Conservation (phyloP, 768 basidiomycete genomes). For the Boletus tylopilopsis region DNA sequence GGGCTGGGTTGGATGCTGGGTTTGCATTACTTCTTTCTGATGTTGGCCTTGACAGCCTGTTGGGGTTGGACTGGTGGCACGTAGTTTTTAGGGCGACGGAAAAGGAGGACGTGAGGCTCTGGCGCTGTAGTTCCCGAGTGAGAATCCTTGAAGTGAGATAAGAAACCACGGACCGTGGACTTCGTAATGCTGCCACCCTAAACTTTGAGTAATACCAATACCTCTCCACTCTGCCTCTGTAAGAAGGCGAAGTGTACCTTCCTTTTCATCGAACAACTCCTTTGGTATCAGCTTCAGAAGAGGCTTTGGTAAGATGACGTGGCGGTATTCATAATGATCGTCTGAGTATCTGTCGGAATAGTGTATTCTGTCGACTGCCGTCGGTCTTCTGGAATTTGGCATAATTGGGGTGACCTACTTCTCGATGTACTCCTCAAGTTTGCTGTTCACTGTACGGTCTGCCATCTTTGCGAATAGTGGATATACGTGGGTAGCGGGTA, state of each 20-base stretch:
- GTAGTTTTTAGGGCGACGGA: constrained; percentile 76
- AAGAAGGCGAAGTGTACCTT: constrained; percentile 77
- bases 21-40: constrained; percentile 37
- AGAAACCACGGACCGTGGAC: constrained; percentile 69
- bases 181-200: constrained; percentile 97
- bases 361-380: constrained; percentile 56
- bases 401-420: constrained; percentile 44
- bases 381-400: constrained; percentile 16
- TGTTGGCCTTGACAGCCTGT: constrained; percentile 37
- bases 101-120: constrained; percentile 91
- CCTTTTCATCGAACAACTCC: constrained; percentile 72
- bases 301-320: constrained; percentile 94
- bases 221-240: constrained; percentile 92
- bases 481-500: constrained; percentile 11
- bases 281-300: constrained; percentile 93
- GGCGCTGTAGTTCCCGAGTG: constrained; percentile 53
- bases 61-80: constrained; percentile 49
- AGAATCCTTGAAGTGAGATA: constrained; percentile 6
- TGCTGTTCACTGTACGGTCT: constrained; percentile 40
- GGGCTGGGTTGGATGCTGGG: constrained; percentile 7
- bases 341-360: constrained; percentile 93
- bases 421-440: constrained; percentile 75
- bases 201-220: constrained; percentile 92
- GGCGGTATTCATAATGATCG: constrained; percentile 91
- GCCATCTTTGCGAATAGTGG: constrained; percentile 15